Base-by-base conservation (phyloP, 148 eudicot species). In the Rhododendron griersonianum region DNA sequence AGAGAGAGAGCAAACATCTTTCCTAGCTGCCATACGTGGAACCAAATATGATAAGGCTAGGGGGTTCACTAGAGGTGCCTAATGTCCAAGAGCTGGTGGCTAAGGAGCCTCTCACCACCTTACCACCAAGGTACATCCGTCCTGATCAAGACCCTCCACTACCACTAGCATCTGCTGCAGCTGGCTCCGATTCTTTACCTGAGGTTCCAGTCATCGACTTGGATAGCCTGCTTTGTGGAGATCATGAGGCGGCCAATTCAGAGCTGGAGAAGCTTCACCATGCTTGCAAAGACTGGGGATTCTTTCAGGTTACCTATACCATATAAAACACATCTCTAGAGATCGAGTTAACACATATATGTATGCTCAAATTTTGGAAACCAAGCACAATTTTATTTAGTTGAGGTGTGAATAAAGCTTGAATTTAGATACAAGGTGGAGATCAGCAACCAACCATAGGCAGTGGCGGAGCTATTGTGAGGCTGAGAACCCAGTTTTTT, bases 231-330 rank as follows among this genome's bases (percentile, higher is more conserved):
- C 37, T 80, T 50, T 15, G 5, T 25, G 82, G 37, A 80, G 61
- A 80, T 44, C 30, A 78, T 25, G 19, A 19, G 11, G 14, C 7
- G 11, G 14, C 18, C 53, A 23, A 44, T 33, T 45, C 23, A 7
- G 82, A 80, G 61, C 39, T 80, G 33, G 19, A 28, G 39, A 80
- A 80, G 41, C 63, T 80, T 18, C 63, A 50, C 41, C 63, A 11
- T 50, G 82, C 63, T 5, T 80, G 82, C 61, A 80, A 28, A 80
- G 61, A 80, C 23, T 80, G 82, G 82, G 82, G 82, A 11, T 80
- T 80, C 82, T 80, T 80, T 50, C 63, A 80, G 82, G 82, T 80
- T 50, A 50, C 15, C 3, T 50, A 50, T 50, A 11, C 53, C 53
- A 11, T 11, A 50, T 50, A 50, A 47, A 10, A 50, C 53, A 50